Evolutionary conservation across 225 moss, liverwort and hornwort genomes (phyloP).

Genomic region (Marchantia paleacea): DNA sequence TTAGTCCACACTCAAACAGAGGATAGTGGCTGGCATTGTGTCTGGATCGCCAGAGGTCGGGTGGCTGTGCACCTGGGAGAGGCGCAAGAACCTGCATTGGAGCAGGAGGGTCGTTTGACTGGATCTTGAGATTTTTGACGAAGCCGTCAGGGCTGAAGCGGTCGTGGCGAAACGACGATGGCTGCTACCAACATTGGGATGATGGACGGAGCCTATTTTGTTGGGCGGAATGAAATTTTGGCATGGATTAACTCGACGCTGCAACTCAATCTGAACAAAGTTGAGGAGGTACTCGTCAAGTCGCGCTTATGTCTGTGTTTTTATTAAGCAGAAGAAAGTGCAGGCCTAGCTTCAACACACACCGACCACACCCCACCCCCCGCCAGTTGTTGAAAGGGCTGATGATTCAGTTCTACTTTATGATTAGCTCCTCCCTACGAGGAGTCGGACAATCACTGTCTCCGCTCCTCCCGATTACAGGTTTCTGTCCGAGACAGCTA

Average conservation of each 20-base stretch:
- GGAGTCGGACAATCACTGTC: no score
- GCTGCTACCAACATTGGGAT: slow-evolving; percentile 85
- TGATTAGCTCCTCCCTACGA: no score
- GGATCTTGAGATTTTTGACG: not conserved
- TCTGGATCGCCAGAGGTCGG: not conserved
- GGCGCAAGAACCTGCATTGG: not conserved
- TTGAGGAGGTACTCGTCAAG: slow-evolving; percentile 62
- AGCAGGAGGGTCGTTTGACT: not conserved
- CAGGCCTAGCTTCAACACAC: no score
- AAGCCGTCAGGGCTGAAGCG: not conserved
- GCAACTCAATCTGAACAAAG: slow-evolving; percentile 78
- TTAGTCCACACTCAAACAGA: not conserved
- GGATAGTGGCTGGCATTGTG: slow-evolving; percentile 1
- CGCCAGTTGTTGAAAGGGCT: no score
- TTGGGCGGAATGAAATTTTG: slow-evolving; percentile 92
- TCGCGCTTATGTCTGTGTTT: not conserved
- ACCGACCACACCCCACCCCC: no score
- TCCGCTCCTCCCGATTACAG: no score
- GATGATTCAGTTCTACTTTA: no score
- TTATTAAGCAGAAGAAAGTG: not conserved
- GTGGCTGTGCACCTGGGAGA: not conserved
- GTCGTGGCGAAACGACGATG: slow-evolving; percentile 5
- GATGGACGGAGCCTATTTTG: slow-evolving; percentile 99
- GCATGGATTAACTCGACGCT: slow-evolving; percentile 84
- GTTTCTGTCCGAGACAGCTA: no score